phyloP scores from a whole-genome alignment of 345 rosid species.

The Lumnitzera littorea region DNA sequence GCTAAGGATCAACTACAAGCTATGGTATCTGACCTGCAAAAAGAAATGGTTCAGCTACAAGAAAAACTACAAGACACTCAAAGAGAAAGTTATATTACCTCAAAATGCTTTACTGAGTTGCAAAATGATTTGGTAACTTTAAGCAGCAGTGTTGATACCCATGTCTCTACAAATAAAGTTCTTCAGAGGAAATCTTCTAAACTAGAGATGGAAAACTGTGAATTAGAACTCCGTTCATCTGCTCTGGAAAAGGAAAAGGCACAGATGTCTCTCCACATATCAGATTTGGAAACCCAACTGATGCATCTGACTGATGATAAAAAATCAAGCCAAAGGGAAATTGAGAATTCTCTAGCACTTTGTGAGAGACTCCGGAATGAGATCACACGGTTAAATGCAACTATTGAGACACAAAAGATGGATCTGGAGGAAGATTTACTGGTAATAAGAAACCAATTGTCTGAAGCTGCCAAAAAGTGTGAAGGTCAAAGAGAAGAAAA shows the following conservation, averaged over 20 bases:
- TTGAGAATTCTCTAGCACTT: constrained; percentile 22
- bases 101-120: constrained; percentile 35
- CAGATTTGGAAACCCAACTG: constrained; percentile 28
- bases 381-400: constrained; percentile 20
- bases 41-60: constrained; percentile 29
- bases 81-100: constrained; percentile 28
- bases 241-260: constrained; percentile 28
- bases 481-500: constrained; percentile 23
- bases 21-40: constrained; percentile 20
- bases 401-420: constrained; percentile 17
- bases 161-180: constrained; percentile 28
- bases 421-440: constrained; percentile 15
- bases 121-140: constrained; percentile 27
- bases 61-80: constrained; percentile 20
- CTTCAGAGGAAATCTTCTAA: constrained; percentile 36
- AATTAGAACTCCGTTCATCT: constrained; percentile 22
- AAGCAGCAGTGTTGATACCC: constrained; percentile 24
- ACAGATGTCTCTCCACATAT: constrained; percentile 15
- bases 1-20: constrained; percentile 22
- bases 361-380: constrained; percentile 20
- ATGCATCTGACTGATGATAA: constrained; percentile 24
- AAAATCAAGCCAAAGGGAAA: constrained; percentile 17
- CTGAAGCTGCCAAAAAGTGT: constrained; percentile 21
- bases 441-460: constrained; percentile 17
- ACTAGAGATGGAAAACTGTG: constrained; percentile 21